A percentile compares a stretch with the other conserved stretches of the same genome.
These are phyloP conservation scores for Suillus hirtellus DNA, from an alignment of 768 basidiomycete species.

Conservation along the genomic window DNA sequence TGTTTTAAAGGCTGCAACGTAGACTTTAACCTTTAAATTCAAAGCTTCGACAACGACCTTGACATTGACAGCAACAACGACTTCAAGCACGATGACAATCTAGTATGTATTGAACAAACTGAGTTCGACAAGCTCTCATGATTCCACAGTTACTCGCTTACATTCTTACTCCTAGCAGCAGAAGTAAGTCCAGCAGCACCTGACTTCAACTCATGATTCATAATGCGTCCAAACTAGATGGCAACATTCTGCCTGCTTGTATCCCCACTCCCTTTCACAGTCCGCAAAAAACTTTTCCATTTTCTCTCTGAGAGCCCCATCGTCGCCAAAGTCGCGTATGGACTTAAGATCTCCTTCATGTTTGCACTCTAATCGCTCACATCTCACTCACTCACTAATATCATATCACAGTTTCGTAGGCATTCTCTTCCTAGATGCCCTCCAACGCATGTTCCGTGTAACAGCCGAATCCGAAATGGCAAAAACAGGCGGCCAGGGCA, in stretches of 20 bases:
- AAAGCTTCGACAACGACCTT: background rate
- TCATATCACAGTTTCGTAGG: constrained; percentile 65
- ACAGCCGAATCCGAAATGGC: constrained; percentile 70
- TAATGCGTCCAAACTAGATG: constrained; percentile 50
- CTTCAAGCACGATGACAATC: constrained; percentile 43
- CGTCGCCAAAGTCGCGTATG: constrained; percentile 87
- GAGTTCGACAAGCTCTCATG: background rate
- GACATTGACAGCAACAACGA: background rate
- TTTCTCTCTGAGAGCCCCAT: constrained; percentile 69
- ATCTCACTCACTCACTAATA: background rate
- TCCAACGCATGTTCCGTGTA: constrained; percentile 89
- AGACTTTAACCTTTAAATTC: background rate
- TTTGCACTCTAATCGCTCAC: constrained; percentile 33
- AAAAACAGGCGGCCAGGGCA: constrained; percentile 50
- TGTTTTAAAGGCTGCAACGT: background rate
- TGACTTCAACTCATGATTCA: background rate
- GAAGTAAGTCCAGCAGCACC: constrained; percentile 47
- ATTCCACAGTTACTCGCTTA: constrained; percentile 65
- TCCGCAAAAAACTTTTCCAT: constrained; percentile 69
- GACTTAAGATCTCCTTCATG: constrained; percentile 94
- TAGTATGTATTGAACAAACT: constrained; percentile 35
- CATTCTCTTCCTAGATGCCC: constrained; percentile 86
- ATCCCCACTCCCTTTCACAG: constrained; percentile 75
- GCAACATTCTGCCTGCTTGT: constrained; percentile 83
- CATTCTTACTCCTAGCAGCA: constrained; percentile 76